Percentiles rank a stretch among this genome's conserved stretches.
phyloP scores from a whole-genome alignment of 179 eudicot genomes.

The Silene noctiflora region DNA sequence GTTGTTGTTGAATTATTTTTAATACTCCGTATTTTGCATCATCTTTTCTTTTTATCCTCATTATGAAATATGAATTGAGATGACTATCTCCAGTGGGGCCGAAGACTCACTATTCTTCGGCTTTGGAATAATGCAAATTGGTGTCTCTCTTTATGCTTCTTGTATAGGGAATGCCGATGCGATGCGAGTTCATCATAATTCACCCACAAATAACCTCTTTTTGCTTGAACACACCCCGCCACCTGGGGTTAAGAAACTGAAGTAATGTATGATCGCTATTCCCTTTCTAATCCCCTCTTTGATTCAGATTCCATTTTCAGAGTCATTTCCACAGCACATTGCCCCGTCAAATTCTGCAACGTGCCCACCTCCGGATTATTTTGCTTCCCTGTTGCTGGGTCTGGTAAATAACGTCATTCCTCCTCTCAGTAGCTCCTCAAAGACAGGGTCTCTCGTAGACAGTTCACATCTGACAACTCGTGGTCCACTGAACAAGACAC shows the following conservation, averaged over 20 bases:
- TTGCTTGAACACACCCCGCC: not conserved
- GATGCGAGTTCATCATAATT: not conserved
- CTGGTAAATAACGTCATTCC: slow-evolving; percentile 87
- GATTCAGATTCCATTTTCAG: slow-evolving; percentile 87
- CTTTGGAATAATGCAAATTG: not conserved
- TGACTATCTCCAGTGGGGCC: not conserved
- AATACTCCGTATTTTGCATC: not conserved
- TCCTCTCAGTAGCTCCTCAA: slow-evolving; percentile 59
- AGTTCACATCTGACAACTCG: slow-evolving; percentile 42
- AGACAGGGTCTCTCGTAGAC: slow-evolving; percentile 53
- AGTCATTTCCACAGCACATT: slow-evolving; percentile 79
- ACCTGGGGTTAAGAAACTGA: not conserved
- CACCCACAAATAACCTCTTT: not conserved
- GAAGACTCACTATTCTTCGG: not conserved
- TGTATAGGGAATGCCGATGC: not conserved
- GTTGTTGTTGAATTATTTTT: no score
- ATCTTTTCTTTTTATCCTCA: not conserved
- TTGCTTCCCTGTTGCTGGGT: slow-evolving; percentile 70
- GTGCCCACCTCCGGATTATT: slow-evolving; percentile 87
- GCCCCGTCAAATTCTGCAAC: slow-evolving; percentile 61
- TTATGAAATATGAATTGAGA: not conserved
- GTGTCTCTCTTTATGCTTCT: not conserved
- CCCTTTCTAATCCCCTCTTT: slow-evolving; percentile 18
- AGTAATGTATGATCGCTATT: slow-evolving; percentile 2
- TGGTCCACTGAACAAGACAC: slow-evolving; percentile 46